These are phyloP conservation scores for Leptomonas pyrrhocoris DNA, from an alignment of 208 protist genomes.

Conservation along the genomic window DNA sequence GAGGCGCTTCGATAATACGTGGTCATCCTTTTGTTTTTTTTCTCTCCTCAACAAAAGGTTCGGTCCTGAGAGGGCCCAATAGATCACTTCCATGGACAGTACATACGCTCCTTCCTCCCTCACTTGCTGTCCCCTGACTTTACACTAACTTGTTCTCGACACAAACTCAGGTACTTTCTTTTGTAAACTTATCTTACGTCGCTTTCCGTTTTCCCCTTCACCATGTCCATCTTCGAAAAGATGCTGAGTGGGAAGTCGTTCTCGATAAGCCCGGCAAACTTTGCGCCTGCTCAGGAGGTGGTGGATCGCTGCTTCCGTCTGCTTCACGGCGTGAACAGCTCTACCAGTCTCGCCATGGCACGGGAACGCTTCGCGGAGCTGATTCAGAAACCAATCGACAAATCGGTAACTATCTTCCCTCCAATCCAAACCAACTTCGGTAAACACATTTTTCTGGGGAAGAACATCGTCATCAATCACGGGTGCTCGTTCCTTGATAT, in stretches of 20 bases:
- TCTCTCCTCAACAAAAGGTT: too few species aligned
- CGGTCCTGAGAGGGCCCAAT: too few species aligned
- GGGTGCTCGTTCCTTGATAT: conserved; percentile 74
- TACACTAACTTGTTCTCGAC: too few species aligned
- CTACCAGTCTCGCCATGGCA: conserved; percentile 10
- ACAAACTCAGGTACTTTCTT: too few species aligned
- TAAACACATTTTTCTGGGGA: conserved; percentile 63
- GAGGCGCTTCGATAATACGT: too few species aligned
- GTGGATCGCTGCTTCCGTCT: conserved; percentile 27
- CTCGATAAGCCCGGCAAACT: conserved; percentile 19
- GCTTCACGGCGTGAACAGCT: conserved; percentile 29
- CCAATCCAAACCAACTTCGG: conserved; percentile 86
- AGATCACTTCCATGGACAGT: too few species aligned
- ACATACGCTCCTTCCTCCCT: too few species aligned
- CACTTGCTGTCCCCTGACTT: too few species aligned
- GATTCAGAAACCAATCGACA: conserved; percentile 33
- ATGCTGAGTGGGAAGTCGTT: conserved; percentile 65
- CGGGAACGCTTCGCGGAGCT: conserved; percentile 25
- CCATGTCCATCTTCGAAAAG: conserved; percentile 19
- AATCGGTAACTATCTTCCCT: conserved; percentile 50
- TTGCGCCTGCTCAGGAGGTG: conserved; percentile 28
- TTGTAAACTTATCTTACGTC: too few species aligned
- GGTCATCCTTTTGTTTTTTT: too few species aligned
- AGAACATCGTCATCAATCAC: conserved; percentile 71
- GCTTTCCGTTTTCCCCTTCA: not conserved